A percentile compares a stretch with the other conserved stretches of the same genome.
phyloP scores from a whole-genome alignment of 345 rosid genomes.

The Eucalyptus fibrosa region DNA sequence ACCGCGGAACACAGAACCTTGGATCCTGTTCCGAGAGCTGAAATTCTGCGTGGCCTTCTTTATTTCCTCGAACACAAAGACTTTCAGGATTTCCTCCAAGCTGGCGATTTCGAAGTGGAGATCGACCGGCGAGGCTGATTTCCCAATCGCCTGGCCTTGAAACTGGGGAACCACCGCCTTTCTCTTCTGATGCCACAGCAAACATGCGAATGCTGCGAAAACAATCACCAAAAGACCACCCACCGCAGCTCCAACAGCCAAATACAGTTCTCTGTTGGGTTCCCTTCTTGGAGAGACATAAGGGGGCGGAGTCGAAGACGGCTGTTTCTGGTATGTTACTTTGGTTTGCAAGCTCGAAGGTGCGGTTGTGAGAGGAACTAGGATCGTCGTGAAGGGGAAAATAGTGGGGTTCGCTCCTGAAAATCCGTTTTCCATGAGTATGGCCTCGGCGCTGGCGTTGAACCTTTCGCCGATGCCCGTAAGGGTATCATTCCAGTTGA shows the following conservation, averaged over 20 bases:
- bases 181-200: slow-evolving; percentile 4
- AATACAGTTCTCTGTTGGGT: background rate
- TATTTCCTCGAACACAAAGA: slow-evolving; percentile 11
- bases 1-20: slow-evolving; percentile 25
- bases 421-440: slow-evolving; percentile 22
- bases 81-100: slow-evolving; percentile 14
- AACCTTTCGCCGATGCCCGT: slow-evolving; percentile 16
- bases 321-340: background rate
- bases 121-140: slow-evolving; percentile 5
- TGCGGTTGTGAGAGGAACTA: slow-evolving; percentile 15
- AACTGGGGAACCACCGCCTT: background rate
- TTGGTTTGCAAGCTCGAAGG: slow-evolving; percentile 23
- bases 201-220: background rate
- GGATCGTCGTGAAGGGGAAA: slow-evolving; percentile 32
- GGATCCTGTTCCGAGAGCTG: slow-evolving; percentile 15
- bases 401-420: slow-evolving; percentile 1
- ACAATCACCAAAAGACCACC: slow-evolving; percentile 12
- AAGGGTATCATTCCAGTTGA: slow-evolving; percentile 10
- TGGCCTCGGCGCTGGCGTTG: slow-evolving; percentile 3
- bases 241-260: slow-evolving; percentile 14
- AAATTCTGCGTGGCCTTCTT: slow-evolving; percentile 26
- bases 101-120: slow-evolving; percentile 27
- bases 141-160: background rate
- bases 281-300: background rate
- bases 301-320: slow-evolving; percentile 3